Evolutionary conservation across 2,329 filamentous ascomycete species (phyloP), one percentile per base, ranked within the genome.

Genomic region (Colletotrichum horii): DNA sequence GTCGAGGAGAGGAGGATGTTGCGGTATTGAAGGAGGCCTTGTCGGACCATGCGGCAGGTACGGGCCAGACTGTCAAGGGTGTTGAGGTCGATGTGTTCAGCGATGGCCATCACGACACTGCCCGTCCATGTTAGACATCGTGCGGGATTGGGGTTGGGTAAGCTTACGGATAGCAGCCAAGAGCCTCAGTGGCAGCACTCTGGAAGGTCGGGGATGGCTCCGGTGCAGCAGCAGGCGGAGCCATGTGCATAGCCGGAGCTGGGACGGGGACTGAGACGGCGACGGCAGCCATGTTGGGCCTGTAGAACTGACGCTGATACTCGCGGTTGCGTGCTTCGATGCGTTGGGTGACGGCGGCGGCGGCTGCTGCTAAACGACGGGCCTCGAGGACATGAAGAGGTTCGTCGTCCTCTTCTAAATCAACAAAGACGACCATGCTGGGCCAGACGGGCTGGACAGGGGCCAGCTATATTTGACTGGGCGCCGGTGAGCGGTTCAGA

Each of bases 41-140:
- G 89, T 79, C 94, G 94, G 77, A 98, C 91, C 81, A 94, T 93
- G 67, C 94, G 94, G 83, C 95, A 98, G 71, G 95, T 96, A 70
- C 91, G 91, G 67, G 96, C 94, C 24, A 98, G 91, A 78, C 93
- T 93, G 83, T 98, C 93, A 80, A 98, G 91, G 16, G 95, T 94
- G 83, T 96, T 98, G 66, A 98, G 91, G 83, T 98, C 96, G 82
- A 98, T 92, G 79, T 91, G 90, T 36, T 92, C 90, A 65, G 94
- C 94, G 78, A 98, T 91, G 80, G 93, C 91, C 78, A 92, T 91
- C 79, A 94, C 92, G 82, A 98, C 92, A 80, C 96, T 98, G 87
- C 58, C 8, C 12, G 6, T 72, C 5, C 65, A 4, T 34, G 43
- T 72, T 32, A 75, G 71, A 30, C 32, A 14, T 28, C 11, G 26